A percentile compares a stretch with the other conserved stretches of the same genome.
phyloP scores from a whole-genome alignment of 176 grass and related monocot genomes.

The Avena insularis region DNA sequence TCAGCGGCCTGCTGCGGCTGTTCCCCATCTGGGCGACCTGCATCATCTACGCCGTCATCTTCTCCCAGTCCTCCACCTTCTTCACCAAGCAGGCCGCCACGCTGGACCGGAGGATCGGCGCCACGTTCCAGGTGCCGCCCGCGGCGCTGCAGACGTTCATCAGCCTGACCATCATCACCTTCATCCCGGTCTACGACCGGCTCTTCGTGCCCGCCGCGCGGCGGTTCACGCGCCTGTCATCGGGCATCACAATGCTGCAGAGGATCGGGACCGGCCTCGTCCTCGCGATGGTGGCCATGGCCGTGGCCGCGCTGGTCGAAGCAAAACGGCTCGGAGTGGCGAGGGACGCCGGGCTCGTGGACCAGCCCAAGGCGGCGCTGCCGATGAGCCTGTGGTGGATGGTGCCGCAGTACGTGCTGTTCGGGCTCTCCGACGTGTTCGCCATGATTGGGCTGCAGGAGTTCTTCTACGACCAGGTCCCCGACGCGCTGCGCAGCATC shows the following conservation, averaged over 20 bases:
- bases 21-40: conserved; percentile 60
- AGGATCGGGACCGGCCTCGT: conserved; percentile 51
- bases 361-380: conserved; percentile 44
- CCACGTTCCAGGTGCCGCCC: conserved; percentile 44
- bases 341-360: conserved; percentile 44
- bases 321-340: conserved; percentile 47
- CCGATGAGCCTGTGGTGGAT: conserved; percentile 97
- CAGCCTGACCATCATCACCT: conserved; percentile 45
- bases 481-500: conserved; percentile 58
- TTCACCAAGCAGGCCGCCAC: conserved; percentile 57
- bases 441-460: conserved; percentile 83
- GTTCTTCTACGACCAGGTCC: conserved; percentile 96
- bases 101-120: conserved; percentile 50
- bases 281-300: conserved; percentile 43
- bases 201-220: conserved; percentile 39
- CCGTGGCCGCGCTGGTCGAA: conserved; percentile 55
- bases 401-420: conserved; percentile 77
- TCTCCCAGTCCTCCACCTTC: conserved; percentile 51
- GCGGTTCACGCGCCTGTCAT: conserved; percentile 37
- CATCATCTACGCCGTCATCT: conserved; percentile 50
- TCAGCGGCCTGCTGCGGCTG: conserved; percentile 4
- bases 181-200: conserved; percentile 58
- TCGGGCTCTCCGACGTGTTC: conserved; percentile 80
- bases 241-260: conserved; percentile 65
- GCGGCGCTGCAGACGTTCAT: conserved; percentile 51